Evolutionary conservation across 345 rosid genomes (phyloP).

Genomic region (Corchorus capsularis): DNA sequence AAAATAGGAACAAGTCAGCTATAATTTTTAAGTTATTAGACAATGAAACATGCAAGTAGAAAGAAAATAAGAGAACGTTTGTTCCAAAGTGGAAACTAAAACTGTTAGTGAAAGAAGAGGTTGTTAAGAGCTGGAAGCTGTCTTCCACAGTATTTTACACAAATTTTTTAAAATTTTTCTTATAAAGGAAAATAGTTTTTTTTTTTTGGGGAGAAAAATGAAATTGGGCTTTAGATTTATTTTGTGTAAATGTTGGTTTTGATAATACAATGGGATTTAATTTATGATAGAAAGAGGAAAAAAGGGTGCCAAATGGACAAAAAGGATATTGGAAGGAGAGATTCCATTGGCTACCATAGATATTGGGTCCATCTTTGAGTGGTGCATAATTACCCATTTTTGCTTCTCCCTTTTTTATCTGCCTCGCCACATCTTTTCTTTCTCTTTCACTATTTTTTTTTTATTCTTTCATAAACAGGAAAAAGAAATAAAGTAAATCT

Average conservation of each 20-base stretch:
- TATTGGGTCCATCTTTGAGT: slow-evolving; percentile 49
- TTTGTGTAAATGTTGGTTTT: neutral
- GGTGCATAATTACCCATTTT: slow-evolving; percentile 42
- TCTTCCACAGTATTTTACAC: neutral
- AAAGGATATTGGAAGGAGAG: slow-evolving; percentile 55
- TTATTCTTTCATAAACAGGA: no score
- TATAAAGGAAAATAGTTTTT: neutral
- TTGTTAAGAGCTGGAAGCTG: neutral
- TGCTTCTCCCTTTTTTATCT: neutral
- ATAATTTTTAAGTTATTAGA: neutral
- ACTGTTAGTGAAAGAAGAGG: neutral
- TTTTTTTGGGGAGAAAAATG: neutral
- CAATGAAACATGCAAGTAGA: neutral
- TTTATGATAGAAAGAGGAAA: slow-evolving; percentile 7
- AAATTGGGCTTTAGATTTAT: neutral
- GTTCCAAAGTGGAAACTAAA: slow-evolving; percentile 1
- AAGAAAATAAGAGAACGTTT: neutral
- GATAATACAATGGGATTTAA: neutral
- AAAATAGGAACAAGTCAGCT: neutral
- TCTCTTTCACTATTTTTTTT: neutral
- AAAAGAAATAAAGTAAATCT: neutral
- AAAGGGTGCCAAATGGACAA: slow-evolving; percentile 16
- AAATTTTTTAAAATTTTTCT: neutral
- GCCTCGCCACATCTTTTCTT: neutral
- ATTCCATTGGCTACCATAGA: slow-evolving; percentile 59